A percentile compares a stretch with the other conserved stretches of the same genome.
phyloP scores from a whole-genome alignment of 1,139 yeast species.

The Debaryomyces psychrophilus region DNA sequence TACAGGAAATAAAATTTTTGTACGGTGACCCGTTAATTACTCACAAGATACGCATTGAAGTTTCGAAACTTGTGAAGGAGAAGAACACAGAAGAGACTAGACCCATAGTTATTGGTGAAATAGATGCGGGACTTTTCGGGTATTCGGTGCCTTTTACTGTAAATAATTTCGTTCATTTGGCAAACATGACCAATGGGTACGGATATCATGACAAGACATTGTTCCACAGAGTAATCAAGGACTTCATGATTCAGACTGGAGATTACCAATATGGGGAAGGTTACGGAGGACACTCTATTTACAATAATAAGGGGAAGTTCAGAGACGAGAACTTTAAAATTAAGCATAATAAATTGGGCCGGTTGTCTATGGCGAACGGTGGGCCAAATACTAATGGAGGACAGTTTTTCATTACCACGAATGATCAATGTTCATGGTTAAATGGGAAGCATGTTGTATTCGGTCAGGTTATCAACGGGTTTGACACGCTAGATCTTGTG shows the following conservation, averaged over 20 bases:
- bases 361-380: constrained; percentile 48
- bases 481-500: constrained; percentile 40
- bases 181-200: constrained; percentile 35
- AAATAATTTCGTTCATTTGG: constrained; percentile 37
- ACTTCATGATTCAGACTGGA: constrained; percentile 49
- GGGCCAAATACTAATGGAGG: constrained; percentile 48
- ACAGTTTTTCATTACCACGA: constrained; percentile 43
- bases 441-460: constrained; percentile 62
- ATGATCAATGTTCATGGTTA: constrained; percentile 34
- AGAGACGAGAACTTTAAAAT: constrained; percentile 43
- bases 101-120: constrained; percentile 10
- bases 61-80: constrained; percentile 19
- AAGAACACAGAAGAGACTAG: constrained; percentile 14
- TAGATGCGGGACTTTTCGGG: constrained; percentile 33
- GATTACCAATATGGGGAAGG: constrained; percentile 32
- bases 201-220: constrained; percentile 33
- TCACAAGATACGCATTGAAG: constrained; percentile 29
- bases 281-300: constrained; percentile 37
- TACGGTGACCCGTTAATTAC: constrained; percentile 32
- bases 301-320: constrained; percentile 28
- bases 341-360: constrained; percentile 39
- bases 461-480: constrained; percentile 53
- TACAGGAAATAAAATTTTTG: constrained; percentile 13
- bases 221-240: constrained; percentile 42
- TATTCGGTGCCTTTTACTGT: constrained; percentile 42